These are phyloP conservation scores for Suhomyces faveliae DNA, from an alignment of 805 yeast species.

Conservation along the genomic window DNA sequence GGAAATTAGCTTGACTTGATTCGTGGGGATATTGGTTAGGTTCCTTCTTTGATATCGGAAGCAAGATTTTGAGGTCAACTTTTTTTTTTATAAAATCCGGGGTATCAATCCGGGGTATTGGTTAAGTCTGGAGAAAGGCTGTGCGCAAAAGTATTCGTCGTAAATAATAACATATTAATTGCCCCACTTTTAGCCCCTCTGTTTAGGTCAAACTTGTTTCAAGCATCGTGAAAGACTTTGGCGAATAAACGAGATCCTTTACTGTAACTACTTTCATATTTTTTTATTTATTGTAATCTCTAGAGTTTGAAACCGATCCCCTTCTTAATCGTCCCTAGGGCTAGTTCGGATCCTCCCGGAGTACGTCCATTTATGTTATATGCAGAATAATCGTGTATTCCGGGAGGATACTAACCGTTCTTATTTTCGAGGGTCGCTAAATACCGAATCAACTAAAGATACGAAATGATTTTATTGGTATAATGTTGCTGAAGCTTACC, in stretches of 20 bases:
- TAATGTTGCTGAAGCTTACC: not conserved
- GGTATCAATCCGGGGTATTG: slow-evolving; percentile 1
- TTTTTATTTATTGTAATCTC: not conserved
- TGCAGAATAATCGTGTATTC: not conserved
- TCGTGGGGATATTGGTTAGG: not conserved
- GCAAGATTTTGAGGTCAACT: not conserved
- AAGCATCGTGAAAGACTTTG: not conserved
- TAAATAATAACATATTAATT: not conserved
- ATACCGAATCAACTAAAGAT: not conserved
- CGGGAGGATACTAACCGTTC: not conserved
- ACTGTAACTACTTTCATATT: not conserved
- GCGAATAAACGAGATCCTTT: not conserved
- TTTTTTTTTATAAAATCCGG: not conserved
- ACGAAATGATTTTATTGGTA: not conserved
- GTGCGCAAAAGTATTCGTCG: not conserved
- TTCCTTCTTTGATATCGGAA: not conserved
- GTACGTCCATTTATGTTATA: not conserved
- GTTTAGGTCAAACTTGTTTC: not conserved
- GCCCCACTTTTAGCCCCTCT: slow-evolving; percentile 2
- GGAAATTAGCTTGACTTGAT: not conserved
- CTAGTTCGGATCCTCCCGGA: not conserved
- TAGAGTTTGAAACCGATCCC: not conserved
- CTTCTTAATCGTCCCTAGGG: not conserved
- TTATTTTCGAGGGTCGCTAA: not conserved
- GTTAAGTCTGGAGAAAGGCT: not conserved